Base-by-base conservation (phyloP, 495 filamentous ascomycete species). In the Xylaria palmicola region DNA sequence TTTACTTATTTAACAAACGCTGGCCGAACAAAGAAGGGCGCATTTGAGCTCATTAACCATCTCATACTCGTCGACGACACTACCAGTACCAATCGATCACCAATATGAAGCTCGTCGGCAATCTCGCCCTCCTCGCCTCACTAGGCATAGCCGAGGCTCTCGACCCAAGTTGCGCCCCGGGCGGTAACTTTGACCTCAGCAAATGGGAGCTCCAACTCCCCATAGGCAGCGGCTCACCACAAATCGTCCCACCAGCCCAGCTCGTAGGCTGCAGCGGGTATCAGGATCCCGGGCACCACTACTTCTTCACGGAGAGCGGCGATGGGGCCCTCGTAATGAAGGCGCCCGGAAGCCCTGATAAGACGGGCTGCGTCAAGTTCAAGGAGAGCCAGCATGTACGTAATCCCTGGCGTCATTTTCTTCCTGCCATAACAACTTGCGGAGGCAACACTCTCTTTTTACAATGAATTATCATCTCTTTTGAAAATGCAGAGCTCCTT, bases 131-230 rank as follows among this genome's bases (percentile, higher is more conserved):
- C 34, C 32, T 53, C 34, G 50, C 50, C 50, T 53, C 34, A 27
- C 20, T 40, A 19, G 50, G 50, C 34, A 26, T 53, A 27, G 60
- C 53, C 13, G 58, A 36, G 47, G 64, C 47, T 26, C 63, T 68
- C 4, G 59, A 72, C 52, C 56, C 72, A 56, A 61, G 45, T n/a
- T 75, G 73, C 53, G 71, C 72, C 5, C 74, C 74, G 0, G 74
- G 74, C 12, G 74, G 72, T 13, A 77, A 77, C 60, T 75, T 78
- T 51, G 65, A 78, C 56, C 64, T 74, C 20, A 56, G 47, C 27
- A 45, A 47, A 45, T 74, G 65, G 63, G 60, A 52, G 17, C 73
- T 78, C 44, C 75, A 78, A 62, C 72, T 78, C 8, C 74, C 75
- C 9, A 75, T 64, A 24, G 75, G 74, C 26, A 47, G 54, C 0